phyloP scores from a whole-genome alignment of 2,329 filamentous ascomycete species.

The Fonsecaea erecta region DNA sequence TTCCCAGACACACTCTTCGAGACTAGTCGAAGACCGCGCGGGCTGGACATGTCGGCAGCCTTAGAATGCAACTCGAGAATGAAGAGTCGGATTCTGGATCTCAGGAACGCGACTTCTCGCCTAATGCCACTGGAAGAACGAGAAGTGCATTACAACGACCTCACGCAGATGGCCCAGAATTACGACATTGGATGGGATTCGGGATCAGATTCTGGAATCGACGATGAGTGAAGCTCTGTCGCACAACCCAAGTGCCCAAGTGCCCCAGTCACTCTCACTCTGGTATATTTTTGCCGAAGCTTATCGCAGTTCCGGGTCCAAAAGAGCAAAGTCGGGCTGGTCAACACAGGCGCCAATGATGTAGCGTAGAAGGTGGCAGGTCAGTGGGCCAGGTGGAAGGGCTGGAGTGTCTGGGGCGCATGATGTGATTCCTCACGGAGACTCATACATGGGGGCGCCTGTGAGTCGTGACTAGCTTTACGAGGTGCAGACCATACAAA shows the following conservation, averaged over 20 bases:
- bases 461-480: not conserved
- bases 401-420: not conserved
- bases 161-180: slow-evolving; percentile 81
- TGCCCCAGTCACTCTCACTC: not conserved
- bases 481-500: not conserved
- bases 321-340: not conserved
- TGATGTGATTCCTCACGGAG: not conserved
- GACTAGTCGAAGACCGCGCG: slow-evolving; percentile 52
- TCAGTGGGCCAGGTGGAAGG: not conserved
- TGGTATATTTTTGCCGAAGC: not conserved
- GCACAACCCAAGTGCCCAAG: no score
- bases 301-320: not conserved
- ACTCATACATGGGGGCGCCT: not conserved
- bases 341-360: not conserved
- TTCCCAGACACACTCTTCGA: slow-evolving; percentile 75
- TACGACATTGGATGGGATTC: slow-evolving; percentile 62
- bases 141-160: slow-evolving; percentile 78
- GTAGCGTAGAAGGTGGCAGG: not conserved
- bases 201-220: slow-evolving; percentile 49
- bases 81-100: slow-evolving; percentile 67
- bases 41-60: slow-evolving; percentile 39
- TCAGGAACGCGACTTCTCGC: slow-evolving; percentile 68
- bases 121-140: slow-evolving; percentile 75
- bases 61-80: slow-evolving; percentile 73
- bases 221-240: slow-evolving; percentile 39